phyloP scores from a whole-genome alignment of 805 yeast genomes.

The Yamadazyma phyllophila region DNA sequence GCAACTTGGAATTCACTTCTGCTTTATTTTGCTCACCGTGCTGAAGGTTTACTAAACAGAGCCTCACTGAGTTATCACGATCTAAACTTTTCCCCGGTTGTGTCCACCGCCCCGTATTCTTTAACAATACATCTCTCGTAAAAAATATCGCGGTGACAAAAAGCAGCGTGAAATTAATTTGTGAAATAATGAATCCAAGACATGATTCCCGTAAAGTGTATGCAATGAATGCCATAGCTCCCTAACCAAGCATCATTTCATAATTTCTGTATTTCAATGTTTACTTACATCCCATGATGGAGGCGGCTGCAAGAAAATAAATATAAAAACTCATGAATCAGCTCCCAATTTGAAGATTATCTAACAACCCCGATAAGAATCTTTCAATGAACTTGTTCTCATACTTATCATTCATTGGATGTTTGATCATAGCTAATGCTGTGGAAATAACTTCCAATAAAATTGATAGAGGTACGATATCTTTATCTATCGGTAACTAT shows the following conservation, averaged over 20 bases:
- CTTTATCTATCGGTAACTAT: slow-evolving; percentile 19
- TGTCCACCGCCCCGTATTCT: not conserved
- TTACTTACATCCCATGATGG: not conserved
- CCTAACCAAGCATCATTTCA: not conserved
- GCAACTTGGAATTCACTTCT: no score
- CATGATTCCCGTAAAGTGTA: not conserved
- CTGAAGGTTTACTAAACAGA: no score
- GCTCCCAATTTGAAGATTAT: no score
- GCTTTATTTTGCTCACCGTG: no score
- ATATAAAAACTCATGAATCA: not conserved
- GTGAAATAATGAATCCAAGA: not conserved
- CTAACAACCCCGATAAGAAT: not conserved
- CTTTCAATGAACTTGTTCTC: not conserved
- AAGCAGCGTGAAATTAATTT: not conserved
- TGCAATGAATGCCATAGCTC: not conserved
- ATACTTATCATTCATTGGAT: slow-evolving; percentile 1
- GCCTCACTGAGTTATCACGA: no score
- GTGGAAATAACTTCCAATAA: slow-evolving; percentile 17
- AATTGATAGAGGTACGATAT: slow-evolving; percentile 18
- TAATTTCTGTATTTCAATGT: not conserved
- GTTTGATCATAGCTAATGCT: slow-evolving; percentile 6
- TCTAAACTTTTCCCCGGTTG: not conserved
- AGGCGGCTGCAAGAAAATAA: not conserved
- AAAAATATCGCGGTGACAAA: not conserved
- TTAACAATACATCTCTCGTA: not conserved